Evolutionary conservation across 495 filamentous ascomycete species (phyloP), one percentile per base, ranked within the genome.

Genomic region (Aspergillus taichungensis): DNA sequence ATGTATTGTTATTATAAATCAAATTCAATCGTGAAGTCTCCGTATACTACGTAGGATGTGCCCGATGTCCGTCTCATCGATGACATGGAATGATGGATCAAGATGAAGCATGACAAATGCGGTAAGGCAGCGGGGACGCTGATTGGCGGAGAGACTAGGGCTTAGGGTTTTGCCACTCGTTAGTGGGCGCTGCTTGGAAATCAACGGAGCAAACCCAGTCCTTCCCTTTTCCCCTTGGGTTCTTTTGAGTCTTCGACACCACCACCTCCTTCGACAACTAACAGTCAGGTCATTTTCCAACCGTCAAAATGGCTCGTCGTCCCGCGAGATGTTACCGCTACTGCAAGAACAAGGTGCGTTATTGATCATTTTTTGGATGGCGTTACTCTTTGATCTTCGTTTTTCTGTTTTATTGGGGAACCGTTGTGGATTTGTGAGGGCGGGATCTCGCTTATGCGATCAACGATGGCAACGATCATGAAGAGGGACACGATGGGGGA

Each of bases 281-380:
- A 54, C 69, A 75, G 60, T 69, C 59, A 63, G 66, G 68, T 67
- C 67, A 68, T 63, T 68, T 68, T 67, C 69, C 74, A 81, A 67
- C 75, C 74, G 72, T 82, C 82, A 86, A 81, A 73, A 98, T 98
- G 92, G 92, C 92, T 65, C 86, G 92, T 69, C 87, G 92, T 79
- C 92, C 92, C 60, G 92, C 92, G 57, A 81, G 94, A 76, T 98
- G 92, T 76, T 98, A 98, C 83, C 89, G 92, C 71, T 98, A 98
- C 83, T 98, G 92, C 88, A 97, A 97, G 88, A 96, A 96, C 84
- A 95, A 95, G 91, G 87, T 92, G 68, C 72, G 83, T 78, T 49
- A 24, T 24, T 48, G 37, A 43, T 40, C 31, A 37, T 36, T 41
- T 49, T 38, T 45, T 51, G 28, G 29, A 29, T 24, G 1, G 18